These are phyloP conservation scores for Colletotrichum chrysophilum DNA, from an alignment of 2,329 filamentous ascomycete genomes.

Conservation along the genomic window DNA sequence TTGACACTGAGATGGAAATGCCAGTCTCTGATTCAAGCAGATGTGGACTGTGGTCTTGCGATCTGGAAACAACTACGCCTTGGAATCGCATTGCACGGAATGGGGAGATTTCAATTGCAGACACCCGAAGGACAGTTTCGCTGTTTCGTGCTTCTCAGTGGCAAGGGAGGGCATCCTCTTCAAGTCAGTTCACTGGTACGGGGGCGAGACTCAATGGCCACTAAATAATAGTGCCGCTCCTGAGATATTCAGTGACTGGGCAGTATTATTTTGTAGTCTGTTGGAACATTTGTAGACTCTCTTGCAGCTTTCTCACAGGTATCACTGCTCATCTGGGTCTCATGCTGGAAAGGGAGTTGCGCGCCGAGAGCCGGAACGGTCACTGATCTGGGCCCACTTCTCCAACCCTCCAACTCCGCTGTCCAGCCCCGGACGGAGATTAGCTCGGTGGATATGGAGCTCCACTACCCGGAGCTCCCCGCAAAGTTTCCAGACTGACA, in stretches of 20 bases:
- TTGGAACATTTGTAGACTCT: too few relatives aligned
- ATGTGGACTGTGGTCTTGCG: neutral
- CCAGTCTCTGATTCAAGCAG: neutral
- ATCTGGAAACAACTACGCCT: neutral
- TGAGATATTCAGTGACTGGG: neutral
- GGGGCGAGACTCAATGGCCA: too few relatives aligned
- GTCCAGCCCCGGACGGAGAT: too few relatives aligned
- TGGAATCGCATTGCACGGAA: accelerated
- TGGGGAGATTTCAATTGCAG: neutral
- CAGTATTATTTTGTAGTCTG: too few relatives aligned
- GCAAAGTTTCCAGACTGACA: too few relatives aligned
- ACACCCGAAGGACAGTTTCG: neutral
- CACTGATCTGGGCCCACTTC: neutral
- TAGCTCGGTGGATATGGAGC: too few relatives aligned
- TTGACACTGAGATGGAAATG: neutral
- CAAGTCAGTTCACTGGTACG: neutral
- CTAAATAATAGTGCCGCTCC: too few relatives aligned
- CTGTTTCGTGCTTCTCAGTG: neutral
- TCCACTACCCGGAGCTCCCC: too few relatives aligned
- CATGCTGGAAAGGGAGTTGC: neutral
- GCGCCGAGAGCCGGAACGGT: neutral
- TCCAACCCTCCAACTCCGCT: too few relatives aligned
- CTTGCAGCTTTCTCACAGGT: too few relatives aligned
- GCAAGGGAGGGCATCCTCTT: neutral
- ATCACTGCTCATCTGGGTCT: neutral